Evolutionary conservation across 768 basidiomycete species (phyloP).

Genomic region (Russula olivacea): DNA sequence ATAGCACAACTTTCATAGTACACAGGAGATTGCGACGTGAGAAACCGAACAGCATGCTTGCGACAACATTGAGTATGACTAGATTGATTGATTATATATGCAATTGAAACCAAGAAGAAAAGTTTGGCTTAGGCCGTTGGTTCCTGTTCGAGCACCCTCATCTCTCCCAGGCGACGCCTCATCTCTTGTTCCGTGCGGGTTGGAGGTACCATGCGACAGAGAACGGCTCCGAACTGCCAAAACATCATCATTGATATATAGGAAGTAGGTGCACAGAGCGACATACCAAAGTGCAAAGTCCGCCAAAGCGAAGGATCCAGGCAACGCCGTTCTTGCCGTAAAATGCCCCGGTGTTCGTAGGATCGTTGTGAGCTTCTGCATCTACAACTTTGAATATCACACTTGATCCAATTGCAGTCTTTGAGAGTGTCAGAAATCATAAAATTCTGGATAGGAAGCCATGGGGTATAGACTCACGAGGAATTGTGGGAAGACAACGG

Average conservation of each 20-base stretch:
- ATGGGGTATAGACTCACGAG: constrained; percentile 49
- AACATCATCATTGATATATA: background rate
- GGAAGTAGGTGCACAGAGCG: background rate
- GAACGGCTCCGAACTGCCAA: constrained; percentile 56
- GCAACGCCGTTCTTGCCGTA: constrained; percentile 85
- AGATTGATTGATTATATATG: background rate
- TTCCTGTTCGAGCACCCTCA: constrained; percentile 69
- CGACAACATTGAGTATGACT: constrained; percentile 3
- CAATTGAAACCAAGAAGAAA: constrained; percentile 1
- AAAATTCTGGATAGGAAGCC: background rate
- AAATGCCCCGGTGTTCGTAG: constrained; percentile 50
- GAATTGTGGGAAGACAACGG: constrained; percentile 93
- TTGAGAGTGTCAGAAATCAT: constrained; percentile 10
- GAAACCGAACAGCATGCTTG: background rate
- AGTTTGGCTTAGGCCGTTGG: constrained; percentile 38
- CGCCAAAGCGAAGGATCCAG: constrained; percentile 92
- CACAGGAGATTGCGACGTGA: constrained; percentile 13
- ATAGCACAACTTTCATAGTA: constrained; percentile 5
- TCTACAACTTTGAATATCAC: constrained; percentile 82
- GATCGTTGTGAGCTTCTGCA: constrained; percentile 41
- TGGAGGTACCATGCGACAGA: constrained; percentile 77
- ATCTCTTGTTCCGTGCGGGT: constrained; percentile 91
- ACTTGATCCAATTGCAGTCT: constrained; percentile 85
- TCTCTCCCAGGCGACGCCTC: constrained; percentile 70
- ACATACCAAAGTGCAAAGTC: constrained; percentile 66